Base-by-base conservation (phyloP, 2,329 filamentous ascomycete species). In the Ophiostoma triangulosporum region DNA sequence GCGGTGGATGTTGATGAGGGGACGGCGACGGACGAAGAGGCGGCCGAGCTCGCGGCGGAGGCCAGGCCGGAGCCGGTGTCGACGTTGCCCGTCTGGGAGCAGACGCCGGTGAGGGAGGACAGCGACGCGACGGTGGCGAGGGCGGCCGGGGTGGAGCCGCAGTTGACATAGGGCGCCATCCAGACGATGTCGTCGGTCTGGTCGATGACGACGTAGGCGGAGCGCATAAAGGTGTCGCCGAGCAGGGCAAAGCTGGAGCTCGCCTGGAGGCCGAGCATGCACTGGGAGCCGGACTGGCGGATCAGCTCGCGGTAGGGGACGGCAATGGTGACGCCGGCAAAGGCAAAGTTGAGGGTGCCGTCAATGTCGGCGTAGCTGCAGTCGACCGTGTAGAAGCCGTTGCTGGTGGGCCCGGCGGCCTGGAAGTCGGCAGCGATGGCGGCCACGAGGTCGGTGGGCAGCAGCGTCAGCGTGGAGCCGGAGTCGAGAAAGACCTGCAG, bases 401-500 rank as follows among this genome's bases (percentile, higher is more conserved):
- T 68, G 48, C 56, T 53, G 58, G 70, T 69, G 49, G 66, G 60
- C 12, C 48, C 43, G 1, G 61, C 54, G 3, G 70, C 69, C 11
- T 73, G 74, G 52, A 81, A 73, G 58, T 76, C 73, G 22, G 64
- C 61, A 20, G 73, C 73, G 31, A 81, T 73, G 40, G 61, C 58
- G n/a, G 66, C 61, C 40, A 75, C 75, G 31, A 87, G 66, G 20
- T 64, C 63, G 53, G 76, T 67, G 1, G 84, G 84, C 1, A 88
- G 70, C 53, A 86, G 77, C 50, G 78, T 83, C 61, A 86, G 70
- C 14, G 81, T 86, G 24, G 80, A 81, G 6, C 84, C 84, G 26
- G 80, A 84, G 66, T 88, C 84, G 43, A 88, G 73, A 52, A 88
- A 80, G 11, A 84, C 82, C 12, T 78, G 71, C 59, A 73, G 67